These are phyloP conservation scores for Phylloporus sp. DNA, from an alignment of 768 basidiomycete species.

Conservation along the genomic window DNA sequence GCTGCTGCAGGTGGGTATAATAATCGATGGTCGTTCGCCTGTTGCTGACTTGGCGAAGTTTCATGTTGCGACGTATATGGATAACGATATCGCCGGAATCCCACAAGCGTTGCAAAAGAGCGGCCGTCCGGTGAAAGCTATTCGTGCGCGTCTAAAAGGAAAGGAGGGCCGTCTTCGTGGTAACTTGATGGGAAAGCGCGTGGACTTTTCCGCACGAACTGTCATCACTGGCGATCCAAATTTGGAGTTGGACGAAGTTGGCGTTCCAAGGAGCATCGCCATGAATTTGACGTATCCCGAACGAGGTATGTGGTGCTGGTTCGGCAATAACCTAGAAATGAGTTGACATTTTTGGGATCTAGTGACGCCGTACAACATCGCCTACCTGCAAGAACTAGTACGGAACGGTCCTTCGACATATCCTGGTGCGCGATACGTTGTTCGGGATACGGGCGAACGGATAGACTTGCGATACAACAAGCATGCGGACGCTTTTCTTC, in stretches of 20 bases:
- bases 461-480: conserved; percentile 97
- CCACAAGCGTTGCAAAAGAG: conserved; percentile 97
- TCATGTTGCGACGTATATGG: conserved; percentile 99
- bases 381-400: conserved; percentile 89
- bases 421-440: conserved; percentile 94
- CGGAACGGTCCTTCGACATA: conserved; percentile 92
- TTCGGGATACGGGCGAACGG: conserved; percentile 94
- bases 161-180: conserved; percentile 98
- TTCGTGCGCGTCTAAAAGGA: conserved; percentile 95
- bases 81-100: conserved; percentile 97
- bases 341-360: conserved; percentile 10
- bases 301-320: conserved; percentile 54
- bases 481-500: conserved; percentile 88
- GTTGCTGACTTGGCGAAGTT: conserved; percentile 47
- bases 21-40: not conserved
- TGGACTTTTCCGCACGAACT: conserved; percentile 97
- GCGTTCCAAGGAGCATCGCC: conserved; percentile 90
- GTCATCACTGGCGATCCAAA: conserved; percentile 99
- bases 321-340: not conserved
- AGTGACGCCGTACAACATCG: conserved; percentile 98
- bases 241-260: conserved; percentile 92
- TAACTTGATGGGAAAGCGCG: conserved; percentile 99
- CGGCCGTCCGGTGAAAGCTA: conserved; percentile 95
- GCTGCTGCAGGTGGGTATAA: conserved; percentile 73
- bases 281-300: conserved; percentile 99